Conservation (phyloP, 257 asterid species). For the Gentiana dahurica region DNA sequence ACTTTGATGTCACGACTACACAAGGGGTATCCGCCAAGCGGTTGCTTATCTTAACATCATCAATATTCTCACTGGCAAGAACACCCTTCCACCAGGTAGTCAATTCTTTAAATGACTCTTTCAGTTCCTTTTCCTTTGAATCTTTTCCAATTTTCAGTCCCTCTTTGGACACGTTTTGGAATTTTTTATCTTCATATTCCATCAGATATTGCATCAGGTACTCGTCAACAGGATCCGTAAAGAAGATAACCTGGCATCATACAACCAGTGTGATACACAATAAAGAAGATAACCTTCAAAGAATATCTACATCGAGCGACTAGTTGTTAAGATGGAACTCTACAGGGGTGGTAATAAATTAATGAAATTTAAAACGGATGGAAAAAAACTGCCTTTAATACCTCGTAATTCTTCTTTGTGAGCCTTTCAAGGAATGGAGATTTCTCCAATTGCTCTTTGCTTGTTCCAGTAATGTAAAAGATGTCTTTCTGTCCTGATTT, state of each 20-base stretch:
- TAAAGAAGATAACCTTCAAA: not conserved
- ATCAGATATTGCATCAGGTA: conserved; percentile 88
- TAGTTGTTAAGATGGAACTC: too few relatives aligned
- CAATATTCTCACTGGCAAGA: conserved; percentile 71
- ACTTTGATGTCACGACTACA: conserved; percentile 30
- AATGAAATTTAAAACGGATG: not conserved
- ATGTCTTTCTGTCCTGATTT: conserved; percentile 89
- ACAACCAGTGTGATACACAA: not conserved
- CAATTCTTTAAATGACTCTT: conserved; percentile 68
- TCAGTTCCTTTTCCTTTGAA: conserved; percentile 72
- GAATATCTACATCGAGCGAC: too few relatives aligned
- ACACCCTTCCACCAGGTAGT: conserved; percentile 93
- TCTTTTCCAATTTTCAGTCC: conserved; percentile 80
- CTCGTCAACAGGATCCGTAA: conserved; percentile 90
- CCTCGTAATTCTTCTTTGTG: conserved; percentile 83
- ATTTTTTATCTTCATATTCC: conserved; percentile 88
- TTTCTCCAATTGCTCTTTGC: conserved; percentile 91
- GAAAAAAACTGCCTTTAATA: conserved; percentile 2
- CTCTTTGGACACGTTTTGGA: conserved; percentile 91
- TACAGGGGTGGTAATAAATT: not conserved
- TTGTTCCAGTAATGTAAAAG: conserved; percentile 86
- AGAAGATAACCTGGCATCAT: conserved; percentile 59
- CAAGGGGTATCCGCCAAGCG: conserved; percentile 58
- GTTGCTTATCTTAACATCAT: conserved; percentile 83
- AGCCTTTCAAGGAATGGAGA: conserved; percentile 97